Conservation (phyloP, 805 yeast genomes). For the Candida montana region DNA sequence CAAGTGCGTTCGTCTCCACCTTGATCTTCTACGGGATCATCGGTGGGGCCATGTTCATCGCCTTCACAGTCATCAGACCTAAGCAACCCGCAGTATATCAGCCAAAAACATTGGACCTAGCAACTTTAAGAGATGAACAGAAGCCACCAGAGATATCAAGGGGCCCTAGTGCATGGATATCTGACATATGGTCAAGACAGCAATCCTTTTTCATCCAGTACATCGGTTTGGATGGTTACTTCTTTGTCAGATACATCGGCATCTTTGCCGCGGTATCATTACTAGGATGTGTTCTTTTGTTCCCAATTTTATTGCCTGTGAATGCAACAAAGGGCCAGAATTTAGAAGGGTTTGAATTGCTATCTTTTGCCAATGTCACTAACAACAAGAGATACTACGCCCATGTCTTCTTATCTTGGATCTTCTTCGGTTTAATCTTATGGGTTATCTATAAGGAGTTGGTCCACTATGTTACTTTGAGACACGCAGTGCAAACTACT, state of each 20-base stretch:
- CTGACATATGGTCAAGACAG: constrained; percentile 45
- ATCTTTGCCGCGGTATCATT: constrained; percentile 49
- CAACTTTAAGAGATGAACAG: constrained; percentile 44
- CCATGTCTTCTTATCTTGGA: constrained; percentile 72
- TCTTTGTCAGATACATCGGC: constrained; percentile 60
- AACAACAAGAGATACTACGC: constrained; percentile 65
- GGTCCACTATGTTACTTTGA: constrained; percentile 61
- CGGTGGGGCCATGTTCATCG: constrained; percentile 47
- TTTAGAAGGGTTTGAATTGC: constrained; percentile 53
- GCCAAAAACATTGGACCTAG: constrained; percentile 59
- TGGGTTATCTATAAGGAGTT: constrained; percentile 70
- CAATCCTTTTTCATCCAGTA: constrained; percentile 62
- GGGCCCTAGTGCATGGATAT: constrained; percentile 60
- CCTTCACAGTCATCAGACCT: constrained; percentile 61
- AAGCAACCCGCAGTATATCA: constrained; percentile 69
- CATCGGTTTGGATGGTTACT: constrained; percentile 71
- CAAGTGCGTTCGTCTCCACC: constrained; percentile 73
- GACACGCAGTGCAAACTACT: constrained; percentile 69
- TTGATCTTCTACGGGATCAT: constrained; percentile 63
- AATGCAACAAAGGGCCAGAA: constrained; percentile 65
- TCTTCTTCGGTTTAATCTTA: constrained; percentile 59
- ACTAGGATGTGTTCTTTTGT: constrained; percentile 47
- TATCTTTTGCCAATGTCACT: constrained; percentile 58
- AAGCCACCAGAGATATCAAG: constrained; percentile 23
- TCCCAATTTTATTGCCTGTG: constrained; percentile 70